These are phyloP conservation scores for Paspalum vaginatum DNA, from an alignment of 176 grass and related monocot species.

Conservation along the genomic window DNA sequence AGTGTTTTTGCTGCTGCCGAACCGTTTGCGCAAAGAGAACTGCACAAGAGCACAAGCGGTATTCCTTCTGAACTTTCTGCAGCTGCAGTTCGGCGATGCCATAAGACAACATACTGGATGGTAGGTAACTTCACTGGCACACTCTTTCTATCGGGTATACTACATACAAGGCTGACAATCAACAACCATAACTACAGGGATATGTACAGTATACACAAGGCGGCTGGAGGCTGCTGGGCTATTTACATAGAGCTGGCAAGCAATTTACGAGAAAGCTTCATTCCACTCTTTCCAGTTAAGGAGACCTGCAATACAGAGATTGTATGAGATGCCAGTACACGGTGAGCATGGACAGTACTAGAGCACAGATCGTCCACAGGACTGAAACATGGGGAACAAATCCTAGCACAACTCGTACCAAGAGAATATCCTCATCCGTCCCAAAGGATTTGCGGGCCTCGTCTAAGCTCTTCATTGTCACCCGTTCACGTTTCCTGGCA, in stretches of 20 bases:
- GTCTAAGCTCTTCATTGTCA: conserved; percentile 81
- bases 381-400: neutral
- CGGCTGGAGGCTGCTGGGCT: conserved; percentile 8
- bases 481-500: conserved; percentile 75
- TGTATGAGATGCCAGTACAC: conserved; percentile 1
- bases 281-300: conserved; percentile 58
- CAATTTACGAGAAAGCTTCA: conserved; percentile 48
- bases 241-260: conserved; percentile 47
- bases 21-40: neutral
- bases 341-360: neutral
- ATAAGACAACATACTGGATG: neutral
- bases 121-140: conserved; percentile 29
- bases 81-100: neutral
- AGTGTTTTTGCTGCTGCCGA: neutral
- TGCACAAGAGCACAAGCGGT: neutral
- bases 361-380: neutral
- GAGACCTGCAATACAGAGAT: conserved; percentile 58
- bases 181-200: conserved; percentile 40
- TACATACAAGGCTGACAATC: conserved; percentile 37
- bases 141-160: conserved; percentile 34
- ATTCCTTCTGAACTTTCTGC: neutral
- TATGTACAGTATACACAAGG: conserved; percentile 64
- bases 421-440: conserved; percentile 94
- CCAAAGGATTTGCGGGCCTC: conserved; percentile 93
- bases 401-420: conserved; percentile 53